phyloP scores from a whole-genome alignment of 2,329 filamentous ascomycete species.

The Penicillium sclerotiorum region DNA sequence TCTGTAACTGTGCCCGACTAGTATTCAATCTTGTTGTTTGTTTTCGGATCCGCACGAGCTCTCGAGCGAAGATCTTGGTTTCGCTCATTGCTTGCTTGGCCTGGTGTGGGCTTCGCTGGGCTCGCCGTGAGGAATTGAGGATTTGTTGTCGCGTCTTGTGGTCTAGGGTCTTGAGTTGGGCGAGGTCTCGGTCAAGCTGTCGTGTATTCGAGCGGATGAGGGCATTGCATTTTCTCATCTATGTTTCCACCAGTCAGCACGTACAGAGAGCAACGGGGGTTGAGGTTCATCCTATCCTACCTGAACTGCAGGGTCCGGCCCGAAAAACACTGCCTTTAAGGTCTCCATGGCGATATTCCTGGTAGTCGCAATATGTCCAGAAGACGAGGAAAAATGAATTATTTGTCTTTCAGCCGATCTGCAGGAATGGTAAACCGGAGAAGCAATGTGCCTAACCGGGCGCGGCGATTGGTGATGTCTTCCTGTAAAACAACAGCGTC shows the following conservation, averaged over 20 bases:
- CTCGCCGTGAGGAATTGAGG: constrained; percentile 77
- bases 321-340: constrained; percentile 82
- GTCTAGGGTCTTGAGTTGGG: constrained; percentile 75
- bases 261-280: background rate
- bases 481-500: background rate
- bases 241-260: constrained; percentile 17
- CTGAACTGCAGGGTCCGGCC: constrained; percentile 90
- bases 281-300: constrained; percentile 52
- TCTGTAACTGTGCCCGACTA: constrained; percentile 86
- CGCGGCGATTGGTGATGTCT: background rate
- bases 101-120: constrained; percentile 76
- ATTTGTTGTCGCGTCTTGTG: constrained; percentile 84
- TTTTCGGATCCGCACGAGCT: constrained; percentile 81
- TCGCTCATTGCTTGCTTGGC: constrained; percentile 78
- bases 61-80: constrained; percentile 83
- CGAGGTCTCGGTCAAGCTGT: constrained; percentile 92
- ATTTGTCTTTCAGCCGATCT: background rate
- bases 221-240: constrained; percentile 95
- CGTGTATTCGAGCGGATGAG: constrained; percentile 88
- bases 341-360: constrained; percentile 77
- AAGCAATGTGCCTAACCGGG: constrained; percentile 2
- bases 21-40: constrained; percentile 75
- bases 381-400: background rate
- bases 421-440: background rate
- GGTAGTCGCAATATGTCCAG: background rate